These are phyloP conservation scores for Cladosporium austrohemisphaericum DNA, from an alignment of 2,329 filamentous ascomycete genomes.

Conservation along the genomic window DNA sequence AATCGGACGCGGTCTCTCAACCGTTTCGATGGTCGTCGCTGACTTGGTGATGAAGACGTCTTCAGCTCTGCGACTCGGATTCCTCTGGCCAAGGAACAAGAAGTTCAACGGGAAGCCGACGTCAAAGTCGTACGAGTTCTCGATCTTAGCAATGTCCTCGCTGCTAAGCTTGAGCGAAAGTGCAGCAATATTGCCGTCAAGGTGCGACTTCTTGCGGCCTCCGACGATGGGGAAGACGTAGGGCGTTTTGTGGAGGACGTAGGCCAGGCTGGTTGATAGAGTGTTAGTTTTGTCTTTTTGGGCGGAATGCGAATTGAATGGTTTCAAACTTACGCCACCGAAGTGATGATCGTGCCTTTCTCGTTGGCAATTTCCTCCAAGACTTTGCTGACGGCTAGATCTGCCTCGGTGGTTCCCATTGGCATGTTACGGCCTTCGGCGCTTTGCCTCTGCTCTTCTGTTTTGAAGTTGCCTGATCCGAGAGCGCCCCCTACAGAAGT, in stretches of 20 bases:
- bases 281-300: neutral
- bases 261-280: slow-evolving; percentile 58
- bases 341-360: slow-evolving; percentile 1
- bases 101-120: slow-evolving; percentile 58
- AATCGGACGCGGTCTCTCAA: neutral
- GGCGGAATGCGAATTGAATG: neutral
- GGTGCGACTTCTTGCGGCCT: slow-evolving; percentile 66
- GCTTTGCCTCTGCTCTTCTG: slow-evolving; percentile 29
- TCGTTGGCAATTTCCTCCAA: slow-evolving; percentile 2
- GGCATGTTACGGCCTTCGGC: slow-evolving; percentile 34
- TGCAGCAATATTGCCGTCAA: slow-evolving; percentile 63
- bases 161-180: slow-evolving; percentile 53
- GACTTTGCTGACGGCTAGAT: neutral
- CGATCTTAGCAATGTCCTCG: slow-evolving; percentile 62
- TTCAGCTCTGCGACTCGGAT: slow-evolving; percentile 7
- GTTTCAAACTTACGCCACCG: neutral
- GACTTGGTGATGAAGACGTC: slow-evolving; percentile 34
- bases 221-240: slow-evolving; percentile 74
- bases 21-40: slow-evolving; percentile 2
- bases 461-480: slow-evolving; percentile 45
- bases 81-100: slow-evolving; percentile 28
- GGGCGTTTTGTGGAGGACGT: slow-evolving; percentile 61
- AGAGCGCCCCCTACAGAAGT: slow-evolving; percentile 29
- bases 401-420: too few species aligned
- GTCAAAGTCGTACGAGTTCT: slow-evolving; percentile 55